Evolutionary conservation across 1,284 basidiomycete genomes (phyloP), one percentile per base, ranked within the genome.

Genomic region (Tremellales sp.): DNA sequence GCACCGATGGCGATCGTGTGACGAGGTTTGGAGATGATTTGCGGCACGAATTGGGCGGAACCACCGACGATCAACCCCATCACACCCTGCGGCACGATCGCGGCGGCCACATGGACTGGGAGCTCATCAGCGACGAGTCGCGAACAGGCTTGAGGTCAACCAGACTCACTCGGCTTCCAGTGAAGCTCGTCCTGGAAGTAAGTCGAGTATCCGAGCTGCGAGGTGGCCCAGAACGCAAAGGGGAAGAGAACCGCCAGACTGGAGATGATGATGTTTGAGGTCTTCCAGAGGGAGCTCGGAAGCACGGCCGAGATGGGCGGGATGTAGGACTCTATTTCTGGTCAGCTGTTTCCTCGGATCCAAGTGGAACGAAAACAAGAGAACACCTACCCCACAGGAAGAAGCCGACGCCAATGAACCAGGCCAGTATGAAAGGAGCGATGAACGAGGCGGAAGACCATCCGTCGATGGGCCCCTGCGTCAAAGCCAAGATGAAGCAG

Each of bases 41-140:
- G 33, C 1, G 66, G 66, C 14, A 61, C 27, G 28, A 43, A 40
- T 40, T 65, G 61, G 3, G 56, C 45, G 5, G 54, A 5, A 18
- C 52, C 63, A 18, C 67, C 67, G 25, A 60, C 32, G 16, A 68
- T 19, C 1, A 70, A 38, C 19, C 47, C 60, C 12, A 56, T 50
- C 25, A 70, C 53, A 26, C 67, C 67, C 43, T 70, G 67, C 8
- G 67, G 67, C 1, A 70, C 40, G 14, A 66, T 56, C 5, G 63
- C 63, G 22, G 58, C 67, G 5, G 66, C 65, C 31, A 61, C 60
- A 38, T 65, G 59, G 36, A 67, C 59, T 18, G 56, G 55, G 3
- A 46, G 53, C 50, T 29, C 43, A 40, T 25, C 26, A 25, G 37
- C 14, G 26, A 9, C 16, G 26, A 8, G 18, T 39, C 18, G 37